Evolutionary conservation across 192 early-diverging fungal species (phyloP).

Genomic region (Oehlia diaphana): DNA sequence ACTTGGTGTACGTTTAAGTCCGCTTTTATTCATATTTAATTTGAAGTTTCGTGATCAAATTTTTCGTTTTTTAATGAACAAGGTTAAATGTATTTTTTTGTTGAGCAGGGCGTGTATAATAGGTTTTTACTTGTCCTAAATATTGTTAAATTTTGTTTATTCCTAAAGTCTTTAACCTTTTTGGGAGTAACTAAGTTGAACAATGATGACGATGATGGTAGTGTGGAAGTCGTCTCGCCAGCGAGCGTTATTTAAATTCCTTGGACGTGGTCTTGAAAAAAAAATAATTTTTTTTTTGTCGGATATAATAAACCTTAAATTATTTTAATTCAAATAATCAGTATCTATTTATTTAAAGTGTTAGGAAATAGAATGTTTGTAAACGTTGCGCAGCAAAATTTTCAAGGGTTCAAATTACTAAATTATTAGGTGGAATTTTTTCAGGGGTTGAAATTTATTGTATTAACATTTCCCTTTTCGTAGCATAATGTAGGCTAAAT

Average conservation of each 20-base stretch:
- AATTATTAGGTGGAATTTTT: no score
- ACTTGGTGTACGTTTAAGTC: conserved; percentile 27
- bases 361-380: no score
- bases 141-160: not conserved
- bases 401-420: no score
- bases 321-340: not conserved
- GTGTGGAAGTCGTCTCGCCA: not conserved
- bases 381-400: no score
- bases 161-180: not conserved
- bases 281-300: not conserved
- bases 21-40: not conserved
- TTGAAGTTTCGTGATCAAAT: not conserved
- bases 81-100: no score
- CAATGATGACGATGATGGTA: no score
- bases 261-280: not conserved
- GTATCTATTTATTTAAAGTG: no score
- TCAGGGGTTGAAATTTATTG: no score
- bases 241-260: not conserved
- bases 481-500: no score
- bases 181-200: not conserved
- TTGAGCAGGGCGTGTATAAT: not conserved
- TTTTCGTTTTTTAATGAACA: no score
- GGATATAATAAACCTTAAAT: not conserved
- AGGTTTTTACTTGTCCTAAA: not conserved
- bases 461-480: no score